Base-by-base conservation (phyloP, 2,329 filamentous ascomycete species). In the Didymella lethalis region DNA sequence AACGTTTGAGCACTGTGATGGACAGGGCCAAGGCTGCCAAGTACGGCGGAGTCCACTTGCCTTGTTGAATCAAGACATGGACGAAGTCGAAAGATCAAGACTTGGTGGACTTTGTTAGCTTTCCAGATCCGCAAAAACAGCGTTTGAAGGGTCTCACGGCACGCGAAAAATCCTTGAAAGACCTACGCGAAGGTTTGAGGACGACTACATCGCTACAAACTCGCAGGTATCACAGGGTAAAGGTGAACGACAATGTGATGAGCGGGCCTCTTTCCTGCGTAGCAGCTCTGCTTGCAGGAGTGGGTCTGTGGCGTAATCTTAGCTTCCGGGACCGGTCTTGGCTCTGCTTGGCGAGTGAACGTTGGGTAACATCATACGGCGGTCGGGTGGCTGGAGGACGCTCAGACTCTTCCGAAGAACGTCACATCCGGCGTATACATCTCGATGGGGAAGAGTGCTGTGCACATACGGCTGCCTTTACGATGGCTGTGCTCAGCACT, bases 1-100 rank as follows among this genome's bases (percentile, higher is more conserved):
- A 63, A 59, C 51, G 52, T 52, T 52, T 68, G 71, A 72, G 70
- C 54, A 75, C 72, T 71, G 41, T 74, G 72, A 69, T 73, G 72
- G 62, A 59, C 45, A 50, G 46, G 34, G 57, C 57, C 51, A 60
- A 60, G 56, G 48, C 41, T 52, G 57, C 57, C 57, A 60, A 60
- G 57, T 45, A 54, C 48, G 32, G 51, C 46, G 51, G 57, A 60
- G 48, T 59, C 62, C 63, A 63, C 64, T 46, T 56, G 51, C 32
- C 49, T 51, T 47, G 54, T 61, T 63, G 41, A 64, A 67, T 62
- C 53, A 60, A 49, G 54, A 46, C 8, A 16, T 29, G n/a, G 6
- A 41, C 12, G 26, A 43, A 38, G 28, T 14, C 14, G 23, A 32
- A 25, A 23, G 32, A 14, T 41, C 6, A 14, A 18, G 12, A 12